A percentile compares a stretch with the other conserved stretches of the same genome.
Evolutionary conservation across 345 rosid genomes (phyloP).

Genomic region (Murraya koenigii): DNA sequence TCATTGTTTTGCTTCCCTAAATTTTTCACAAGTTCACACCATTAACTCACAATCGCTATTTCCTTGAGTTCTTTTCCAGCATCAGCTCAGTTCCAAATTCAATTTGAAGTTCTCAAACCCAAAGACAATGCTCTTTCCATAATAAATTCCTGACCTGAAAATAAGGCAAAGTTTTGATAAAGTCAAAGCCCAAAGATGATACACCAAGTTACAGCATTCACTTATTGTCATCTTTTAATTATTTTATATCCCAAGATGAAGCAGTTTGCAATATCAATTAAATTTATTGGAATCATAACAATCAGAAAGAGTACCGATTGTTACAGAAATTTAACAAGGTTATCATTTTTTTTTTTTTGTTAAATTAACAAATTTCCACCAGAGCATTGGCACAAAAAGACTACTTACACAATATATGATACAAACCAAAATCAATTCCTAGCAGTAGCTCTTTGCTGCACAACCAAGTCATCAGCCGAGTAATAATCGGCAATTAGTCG

Average conservation of each 20-base stretch:
- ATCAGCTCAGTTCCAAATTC: not conserved
- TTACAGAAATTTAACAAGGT: not conserved
- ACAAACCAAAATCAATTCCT: slow-evolving; percentile 25
- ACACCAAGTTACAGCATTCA: not conserved
- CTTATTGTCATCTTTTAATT: not conserved
- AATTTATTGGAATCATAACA: not conserved
- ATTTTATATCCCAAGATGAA: not conserved
- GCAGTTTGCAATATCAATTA: not conserved
- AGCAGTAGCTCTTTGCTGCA: slow-evolving; percentile 45
- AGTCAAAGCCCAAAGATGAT: not conserved
- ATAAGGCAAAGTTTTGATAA: not conserved
- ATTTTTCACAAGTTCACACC: not conserved
- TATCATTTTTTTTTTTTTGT: too few relatives aligned
- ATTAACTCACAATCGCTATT: not conserved
- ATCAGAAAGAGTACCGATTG: not conserved
- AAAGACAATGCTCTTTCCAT: not conserved
- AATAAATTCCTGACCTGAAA: not conserved
- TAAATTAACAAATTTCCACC: not conserved
- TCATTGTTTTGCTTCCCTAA: too few relatives aligned
- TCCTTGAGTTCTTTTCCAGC: not conserved
- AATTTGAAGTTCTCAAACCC: not conserved
- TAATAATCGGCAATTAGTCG: slow-evolving; percentile 95
- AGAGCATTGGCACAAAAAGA: not conserved
- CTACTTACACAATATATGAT: slow-evolving; percentile 12
- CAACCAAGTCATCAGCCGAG: slow-evolving; percentile 92